phyloP scores from a whole-genome alignment of 1,139 yeast species.

The Pichia kudriavzevii region DNA sequence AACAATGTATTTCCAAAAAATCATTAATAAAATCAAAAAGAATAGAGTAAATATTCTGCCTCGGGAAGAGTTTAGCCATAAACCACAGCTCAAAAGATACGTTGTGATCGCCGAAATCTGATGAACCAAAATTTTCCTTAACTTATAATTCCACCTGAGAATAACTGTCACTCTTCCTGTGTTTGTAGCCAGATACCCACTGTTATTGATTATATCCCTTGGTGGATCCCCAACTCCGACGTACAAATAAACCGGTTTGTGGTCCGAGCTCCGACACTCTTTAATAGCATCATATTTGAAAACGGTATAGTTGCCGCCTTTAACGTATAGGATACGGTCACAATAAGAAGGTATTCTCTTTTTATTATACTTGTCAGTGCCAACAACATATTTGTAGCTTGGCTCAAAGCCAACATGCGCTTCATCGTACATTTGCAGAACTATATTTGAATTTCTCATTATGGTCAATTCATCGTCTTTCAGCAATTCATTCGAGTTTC shows the following conservation, averaged over 20 bases:
- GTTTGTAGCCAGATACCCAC: slow-evolving; percentile 29
- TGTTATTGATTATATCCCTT: not conserved
- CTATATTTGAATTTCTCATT: slow-evolving; percentile 37
- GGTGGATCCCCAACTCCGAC: slow-evolving; percentile 27
- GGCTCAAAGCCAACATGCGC: slow-evolving; percentile 57
- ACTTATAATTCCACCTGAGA: slow-evolving; percentile 9
- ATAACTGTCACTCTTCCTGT: slow-evolving; percentile 31
- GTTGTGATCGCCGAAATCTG: no score
- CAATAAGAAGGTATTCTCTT: slow-evolving; percentile 85
- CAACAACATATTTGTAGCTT: slow-evolving; percentile 59
- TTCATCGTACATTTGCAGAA: slow-evolving; percentile 60
- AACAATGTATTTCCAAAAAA: no score
- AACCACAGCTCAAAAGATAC: no score
- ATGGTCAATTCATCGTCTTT: slow-evolving; percentile 53
- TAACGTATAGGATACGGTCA: slow-evolving; percentile 63
- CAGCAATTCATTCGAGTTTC: slow-evolving; percentile 5
- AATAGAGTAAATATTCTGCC: no score
- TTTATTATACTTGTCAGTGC: slow-evolving; percentile 43
- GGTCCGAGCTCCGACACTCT: slow-evolving; percentile 37
- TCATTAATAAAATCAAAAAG: not conserved
- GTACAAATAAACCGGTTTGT: slow-evolving; percentile 39
- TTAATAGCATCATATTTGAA: slow-evolving; percentile 10
- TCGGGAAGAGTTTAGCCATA: no score
- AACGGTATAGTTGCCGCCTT: slow-evolving; percentile 27
- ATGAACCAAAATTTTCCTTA: no score